A percentile compares a stretch with the other conserved stretches of the same genome.
Conservation (phyloP, 192 early-diverging fungal genomes). For the Backusella tarrabulga region DNA sequence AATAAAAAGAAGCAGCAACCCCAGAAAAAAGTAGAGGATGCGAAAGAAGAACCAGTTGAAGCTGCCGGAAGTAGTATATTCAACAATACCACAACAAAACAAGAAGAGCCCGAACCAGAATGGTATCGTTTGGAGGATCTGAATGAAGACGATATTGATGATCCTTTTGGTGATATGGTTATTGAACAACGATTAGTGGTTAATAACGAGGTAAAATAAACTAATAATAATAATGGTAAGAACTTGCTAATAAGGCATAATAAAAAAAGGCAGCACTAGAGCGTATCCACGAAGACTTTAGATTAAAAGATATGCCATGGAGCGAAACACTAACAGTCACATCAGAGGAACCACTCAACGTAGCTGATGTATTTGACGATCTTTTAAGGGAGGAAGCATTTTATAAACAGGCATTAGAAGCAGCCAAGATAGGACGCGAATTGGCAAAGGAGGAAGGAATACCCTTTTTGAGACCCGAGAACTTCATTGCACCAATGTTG, state of each 20-base stretch:
- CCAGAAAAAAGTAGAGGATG: not conserved
- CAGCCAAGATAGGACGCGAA: constrained; percentile 63
- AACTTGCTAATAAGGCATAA: not conserved
- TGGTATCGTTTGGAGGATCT: constrained; percentile 29
- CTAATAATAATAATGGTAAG: not conserved
- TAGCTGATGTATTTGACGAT: constrained; percentile 78
- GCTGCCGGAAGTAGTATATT: not conserved
- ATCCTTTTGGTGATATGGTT: constrained; percentile 38
- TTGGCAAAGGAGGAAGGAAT: constrained; percentile 58
- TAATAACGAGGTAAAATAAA: not conserved
- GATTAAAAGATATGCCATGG: constrained; percentile 59
- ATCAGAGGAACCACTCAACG: constrained; percentile 45
- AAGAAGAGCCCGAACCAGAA: not conserved
- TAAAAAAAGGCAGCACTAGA: constrained; percentile 48
- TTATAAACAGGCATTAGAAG: constrained; percentile 86
- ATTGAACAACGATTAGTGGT: constrained; percentile 25
- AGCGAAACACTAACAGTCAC: constrained; percentile 63
- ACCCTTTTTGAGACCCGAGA: constrained; percentile 78
- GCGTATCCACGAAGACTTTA: constrained; percentile 58
- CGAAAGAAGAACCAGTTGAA: not conserved
- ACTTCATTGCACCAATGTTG: constrained; percentile 97
- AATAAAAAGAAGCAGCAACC: not conserved
- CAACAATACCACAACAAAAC: not conserved
- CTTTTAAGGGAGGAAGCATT: constrained; percentile 90
- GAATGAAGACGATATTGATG: constrained; percentile 39